Evolutionary conservation across 2,329 filamentous ascomycete genomes (phyloP).

Genomic region (Colletotrichum sp.): DNA sequence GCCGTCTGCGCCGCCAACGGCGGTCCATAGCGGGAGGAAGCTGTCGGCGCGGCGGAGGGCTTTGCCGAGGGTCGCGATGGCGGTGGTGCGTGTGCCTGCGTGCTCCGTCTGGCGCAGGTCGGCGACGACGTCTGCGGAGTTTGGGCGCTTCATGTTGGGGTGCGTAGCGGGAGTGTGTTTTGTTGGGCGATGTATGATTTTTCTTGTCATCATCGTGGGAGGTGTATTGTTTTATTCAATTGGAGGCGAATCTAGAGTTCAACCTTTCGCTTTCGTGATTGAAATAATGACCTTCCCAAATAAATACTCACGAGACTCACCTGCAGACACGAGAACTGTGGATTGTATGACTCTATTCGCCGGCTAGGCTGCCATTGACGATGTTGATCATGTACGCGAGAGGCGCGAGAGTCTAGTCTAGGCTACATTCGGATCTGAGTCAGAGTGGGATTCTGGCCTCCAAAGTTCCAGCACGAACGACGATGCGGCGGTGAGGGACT

Average conservation of each 20-base stretch:
- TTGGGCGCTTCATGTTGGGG: neutral
- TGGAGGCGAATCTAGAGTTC: too few species aligned
- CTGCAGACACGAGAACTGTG: neutral
- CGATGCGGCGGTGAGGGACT: neutral
- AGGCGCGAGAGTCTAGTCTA: neutral
- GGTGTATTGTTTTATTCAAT: fast-evolving
- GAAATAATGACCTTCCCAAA: fast-evolving
- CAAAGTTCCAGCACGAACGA: neutral
- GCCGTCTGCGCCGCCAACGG: constrained; percentile 25
- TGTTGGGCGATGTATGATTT: neutral
- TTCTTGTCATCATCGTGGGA: fast-evolving
- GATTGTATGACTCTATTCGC: neutral
- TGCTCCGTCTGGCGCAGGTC: constrained; percentile 4
- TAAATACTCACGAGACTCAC: neutral
- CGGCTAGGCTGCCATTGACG: neutral
- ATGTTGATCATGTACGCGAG: neutral
- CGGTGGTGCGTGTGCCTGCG: constrained; percentile 18
- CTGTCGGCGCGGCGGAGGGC: constrained; percentile 23
- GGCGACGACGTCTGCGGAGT: neutral
- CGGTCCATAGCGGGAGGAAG: constrained; percentile 26
- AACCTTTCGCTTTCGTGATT: neutral
- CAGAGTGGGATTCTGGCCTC: neutral
- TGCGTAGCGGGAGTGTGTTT: neutral
- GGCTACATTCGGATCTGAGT: neutral
- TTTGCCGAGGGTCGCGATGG: constrained; percentile 25